A percentile compares a stretch with the other conserved stretches of the same genome.
These are phyloP conservation scores for Cronartium ribicola DNA, from an alignment of 1,284 basidiomycete species.

Conservation along the genomic window DNA sequence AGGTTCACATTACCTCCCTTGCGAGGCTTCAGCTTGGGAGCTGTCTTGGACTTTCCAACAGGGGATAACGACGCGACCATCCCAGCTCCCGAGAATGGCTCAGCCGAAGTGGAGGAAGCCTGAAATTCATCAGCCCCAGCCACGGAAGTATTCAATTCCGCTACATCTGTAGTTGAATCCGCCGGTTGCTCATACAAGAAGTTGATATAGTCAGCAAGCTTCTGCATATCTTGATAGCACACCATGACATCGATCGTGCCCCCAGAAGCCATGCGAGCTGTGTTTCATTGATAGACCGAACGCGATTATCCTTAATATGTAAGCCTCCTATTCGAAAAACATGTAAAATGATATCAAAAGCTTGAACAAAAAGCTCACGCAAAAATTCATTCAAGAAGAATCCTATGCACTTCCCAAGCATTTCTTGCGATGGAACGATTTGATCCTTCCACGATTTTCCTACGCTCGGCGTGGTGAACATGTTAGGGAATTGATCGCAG, in stretches of 20 bases:
- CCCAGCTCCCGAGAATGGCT: not conserved
- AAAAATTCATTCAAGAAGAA: constrained; percentile 40
- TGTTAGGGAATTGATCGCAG: constrained; percentile 31
- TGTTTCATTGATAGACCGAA: no score
- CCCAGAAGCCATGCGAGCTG: not conserved
- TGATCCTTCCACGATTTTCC: constrained; percentile 33
- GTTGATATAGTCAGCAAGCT: constrained; percentile 19
- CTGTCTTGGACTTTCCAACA: constrained; percentile 26
- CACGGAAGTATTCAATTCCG: constrained; percentile 12
- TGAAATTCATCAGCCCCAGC: constrained; percentile 7
- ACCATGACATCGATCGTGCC: not conserved
- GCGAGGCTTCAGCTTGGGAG: constrained; percentile 37
- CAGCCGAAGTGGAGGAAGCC: not conserved
- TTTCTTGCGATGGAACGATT: constrained; percentile 11
- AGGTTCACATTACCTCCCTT: constrained; percentile 37
- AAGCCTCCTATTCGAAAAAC: not conserved
- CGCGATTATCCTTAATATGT: not conserved
- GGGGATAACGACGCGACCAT: not conserved
- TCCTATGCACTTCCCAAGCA: constrained; percentile 23
- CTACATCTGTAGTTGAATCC: constrained; percentile 2
- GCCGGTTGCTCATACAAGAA: constrained; percentile 32
- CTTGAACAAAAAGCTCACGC: constrained; percentile 6
- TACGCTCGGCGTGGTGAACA: not conserved
- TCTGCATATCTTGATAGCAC: constrained; percentile 29
- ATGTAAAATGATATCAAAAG: not conserved